phyloP scores from a whole-genome alignment of 2,329 filamentous ascomycete species.

The Calonectria multiphialidica region DNA sequence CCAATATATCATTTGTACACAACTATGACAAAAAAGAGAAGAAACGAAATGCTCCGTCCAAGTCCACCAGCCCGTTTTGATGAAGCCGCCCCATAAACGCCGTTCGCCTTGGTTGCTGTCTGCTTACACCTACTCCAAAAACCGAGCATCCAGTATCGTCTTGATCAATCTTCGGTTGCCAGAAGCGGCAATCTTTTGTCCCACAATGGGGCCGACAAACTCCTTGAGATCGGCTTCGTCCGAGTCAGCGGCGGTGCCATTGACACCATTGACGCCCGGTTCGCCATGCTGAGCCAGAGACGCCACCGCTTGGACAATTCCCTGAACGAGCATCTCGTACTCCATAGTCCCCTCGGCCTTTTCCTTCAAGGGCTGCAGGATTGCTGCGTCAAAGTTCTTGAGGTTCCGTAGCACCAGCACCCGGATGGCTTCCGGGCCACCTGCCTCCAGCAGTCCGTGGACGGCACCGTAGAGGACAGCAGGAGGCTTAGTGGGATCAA shows the following conservation, averaged over 20 bases:
- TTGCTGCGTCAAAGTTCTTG: constrained; percentile 64
- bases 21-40: constrained; percentile 4
- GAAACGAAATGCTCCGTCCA: not conserved
- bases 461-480: constrained; percentile 92
- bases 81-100: constrained; percentile 39
- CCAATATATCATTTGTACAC: constrained; percentile 24
- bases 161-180: constrained; percentile 62
- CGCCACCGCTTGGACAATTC: constrained; percentile 65
- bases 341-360: constrained; percentile 63
- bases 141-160: constrained; percentile 66
- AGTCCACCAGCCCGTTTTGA: constrained; percentile 16
- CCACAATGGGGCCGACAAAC: constrained; percentile 67
- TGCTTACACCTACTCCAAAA: constrained; percentile 56
- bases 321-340: constrained; percentile 67
- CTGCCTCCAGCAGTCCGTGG: constrained; percentile 81
- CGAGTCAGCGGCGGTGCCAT: constrained; percentile 50
- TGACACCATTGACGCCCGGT: constrained; percentile 53
- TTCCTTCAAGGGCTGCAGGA: constrained; percentile 66
- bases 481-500: constrained; percentile 86
- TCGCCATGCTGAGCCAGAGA: constrained; percentile 54
- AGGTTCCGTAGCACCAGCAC: constrained; percentile 69
- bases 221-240: constrained; percentile 62
- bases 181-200: constrained; percentile 59
- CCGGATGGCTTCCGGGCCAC: constrained; percentile 72
- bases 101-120: constrained; percentile 38